Evolutionary conservation across 768 basidiomycete species (phyloP).

Genomic region (Boletellus ananas): DNA sequence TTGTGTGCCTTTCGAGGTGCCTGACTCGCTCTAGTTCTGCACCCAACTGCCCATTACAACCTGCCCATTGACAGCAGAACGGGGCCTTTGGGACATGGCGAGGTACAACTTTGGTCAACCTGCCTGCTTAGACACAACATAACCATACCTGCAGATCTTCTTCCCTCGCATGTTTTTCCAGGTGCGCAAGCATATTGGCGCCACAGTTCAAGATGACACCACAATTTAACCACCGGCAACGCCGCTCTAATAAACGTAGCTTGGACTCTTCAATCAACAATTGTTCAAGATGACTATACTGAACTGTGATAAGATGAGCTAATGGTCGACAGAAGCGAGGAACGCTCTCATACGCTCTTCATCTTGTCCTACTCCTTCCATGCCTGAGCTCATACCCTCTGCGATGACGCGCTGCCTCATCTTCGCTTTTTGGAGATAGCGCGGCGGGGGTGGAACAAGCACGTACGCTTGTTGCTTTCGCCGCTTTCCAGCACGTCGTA

Average conservation of each 20-base stretch:
- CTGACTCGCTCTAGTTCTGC: conserved; percentile 33
- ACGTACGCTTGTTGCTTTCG: conserved; percentile 26
- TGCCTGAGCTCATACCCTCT: conserved; percentile 18
- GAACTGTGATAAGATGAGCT: conserved; percentile 38
- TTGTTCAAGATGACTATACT: conserved; percentile 36
- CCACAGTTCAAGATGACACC: conserved; percentile 51
- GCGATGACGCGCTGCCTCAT: conserved; percentile 11
- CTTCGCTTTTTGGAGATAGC: conserved; percentile 18
- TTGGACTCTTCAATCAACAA: conserved; percentile 46
- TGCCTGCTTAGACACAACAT: conserved; percentile 1
- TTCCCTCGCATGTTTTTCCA: conserved; percentile 37
- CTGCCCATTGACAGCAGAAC: conserved; percentile 53
- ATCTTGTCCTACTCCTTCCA: conserved; percentile 17
- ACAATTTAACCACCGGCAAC: conserved; percentile 63
- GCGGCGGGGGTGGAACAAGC: conserved; percentile 26
- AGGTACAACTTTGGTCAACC: conserved; percentile 5
- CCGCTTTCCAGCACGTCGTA: conserved; percentile 19
- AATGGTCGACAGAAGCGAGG: conserved; percentile 15
- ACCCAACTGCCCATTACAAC: conserved; percentile 46
- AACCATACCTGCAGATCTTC: conserved; percentile 26
- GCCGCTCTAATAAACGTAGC: conserved; percentile 42
- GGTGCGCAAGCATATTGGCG: conserved; percentile 47
- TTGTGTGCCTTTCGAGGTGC: conserved; percentile 53
- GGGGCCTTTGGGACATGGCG: conserved; percentile 25
- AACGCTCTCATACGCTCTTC: conserved; percentile 32